Percentiles rank a stretch among this genome's conserved stretches.
phyloP scores from a whole-genome alignment of 257 asterid genomes.

The Thymus mandschuricus region DNA sequence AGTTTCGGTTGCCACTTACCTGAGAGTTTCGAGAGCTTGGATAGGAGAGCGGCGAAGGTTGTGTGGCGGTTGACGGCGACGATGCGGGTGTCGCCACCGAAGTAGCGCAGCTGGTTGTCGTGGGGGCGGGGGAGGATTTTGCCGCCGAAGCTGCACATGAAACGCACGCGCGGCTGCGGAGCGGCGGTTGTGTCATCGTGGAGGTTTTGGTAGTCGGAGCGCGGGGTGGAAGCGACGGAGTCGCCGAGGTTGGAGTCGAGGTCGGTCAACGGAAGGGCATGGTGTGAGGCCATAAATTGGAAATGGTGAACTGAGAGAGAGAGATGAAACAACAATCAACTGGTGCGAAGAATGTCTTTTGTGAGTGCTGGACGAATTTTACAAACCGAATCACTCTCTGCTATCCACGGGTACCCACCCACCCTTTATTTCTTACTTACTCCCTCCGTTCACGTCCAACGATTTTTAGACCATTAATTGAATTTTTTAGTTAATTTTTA shows the following conservation, averaged over 20 bases:
- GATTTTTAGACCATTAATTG: no score
- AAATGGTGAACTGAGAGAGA: conserved; percentile 6
- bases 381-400: background rate
- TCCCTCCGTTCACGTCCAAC: no score
- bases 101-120: conserved; percentile 86
- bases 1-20: conserved; percentile 11
- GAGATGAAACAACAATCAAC: conserved; percentile 14
- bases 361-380: background rate
- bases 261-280: conserved; percentile 42
- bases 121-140: conserved; percentile 84
- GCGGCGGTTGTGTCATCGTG: conserved; percentile 40
- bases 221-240: conserved; percentile 77
- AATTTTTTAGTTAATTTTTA: no score
- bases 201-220: conserved; percentile 58
- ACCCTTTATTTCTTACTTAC: background rate
- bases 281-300: conserved; percentile 49
- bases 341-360: conserved; percentile 34
- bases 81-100: conserved; percentile 86
- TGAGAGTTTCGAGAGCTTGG: conserved; percentile 65
- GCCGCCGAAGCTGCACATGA: conserved; percentile 97
- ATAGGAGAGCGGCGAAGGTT: conserved; percentile 52
- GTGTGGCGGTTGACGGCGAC: conserved; percentile 77
- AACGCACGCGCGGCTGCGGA: conserved; percentile 60
- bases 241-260: conserved; percentile 60
- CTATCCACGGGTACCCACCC: background rate